Evolutionary conservation across 2,329 filamentous ascomycete genomes (phyloP).

Genomic region (Zymoseptoria passerinii): DNA sequence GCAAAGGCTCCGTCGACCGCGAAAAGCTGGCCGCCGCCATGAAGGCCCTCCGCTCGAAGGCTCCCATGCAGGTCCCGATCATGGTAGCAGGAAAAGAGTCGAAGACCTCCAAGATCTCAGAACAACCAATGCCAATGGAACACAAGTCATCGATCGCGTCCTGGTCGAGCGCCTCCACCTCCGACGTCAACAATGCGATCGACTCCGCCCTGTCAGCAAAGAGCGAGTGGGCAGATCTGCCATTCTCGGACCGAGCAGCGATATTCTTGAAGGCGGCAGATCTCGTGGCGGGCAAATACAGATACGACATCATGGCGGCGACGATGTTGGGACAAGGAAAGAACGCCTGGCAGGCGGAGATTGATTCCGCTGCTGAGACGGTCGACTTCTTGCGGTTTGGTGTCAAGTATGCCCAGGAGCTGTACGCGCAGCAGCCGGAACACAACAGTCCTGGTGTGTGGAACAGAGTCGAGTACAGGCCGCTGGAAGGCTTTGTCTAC

Average conservation of each 20-base stretch:
- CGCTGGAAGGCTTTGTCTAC: conserved; percentile 90
- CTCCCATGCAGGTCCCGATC: conserved; percentile 70
- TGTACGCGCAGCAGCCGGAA: conserved; percentile 76
- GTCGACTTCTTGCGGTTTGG: conserved; percentile 84
- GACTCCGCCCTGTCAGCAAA: conserved; percentile 77
- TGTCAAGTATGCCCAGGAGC: conserved; percentile 82
- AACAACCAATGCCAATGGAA: conserved; percentile 74
- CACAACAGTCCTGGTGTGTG: conserved; percentile 77
- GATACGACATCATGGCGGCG: conserved; percentile 89
- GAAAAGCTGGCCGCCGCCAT: conserved; percentile 67
- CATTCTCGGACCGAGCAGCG: conserved; percentile 82
- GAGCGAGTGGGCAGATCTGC: conserved; percentile 73
- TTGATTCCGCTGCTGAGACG: conserved; percentile 84
- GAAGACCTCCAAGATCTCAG: conserved; percentile 55
- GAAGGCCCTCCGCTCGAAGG: conserved; percentile 57
- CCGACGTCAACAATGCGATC: conserved; percentile 71
- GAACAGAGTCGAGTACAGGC: conserved; percentile 83
- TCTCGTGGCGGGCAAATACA: conserved; percentile 79
- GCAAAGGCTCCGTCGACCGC: conserved; percentile 72
- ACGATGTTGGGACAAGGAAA: conserved; percentile 95
- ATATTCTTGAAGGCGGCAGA: conserved; percentile 94
- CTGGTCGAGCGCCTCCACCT: conserved; percentile 71
- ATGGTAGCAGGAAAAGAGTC: conserved; percentile 64
- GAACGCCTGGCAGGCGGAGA: conserved; percentile 97
- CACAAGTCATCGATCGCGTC: conserved; percentile 69